Evolutionary conservation across 495 filamentous ascomycete species (phyloP).

Genomic region (Tuber aestivum): DNA sequence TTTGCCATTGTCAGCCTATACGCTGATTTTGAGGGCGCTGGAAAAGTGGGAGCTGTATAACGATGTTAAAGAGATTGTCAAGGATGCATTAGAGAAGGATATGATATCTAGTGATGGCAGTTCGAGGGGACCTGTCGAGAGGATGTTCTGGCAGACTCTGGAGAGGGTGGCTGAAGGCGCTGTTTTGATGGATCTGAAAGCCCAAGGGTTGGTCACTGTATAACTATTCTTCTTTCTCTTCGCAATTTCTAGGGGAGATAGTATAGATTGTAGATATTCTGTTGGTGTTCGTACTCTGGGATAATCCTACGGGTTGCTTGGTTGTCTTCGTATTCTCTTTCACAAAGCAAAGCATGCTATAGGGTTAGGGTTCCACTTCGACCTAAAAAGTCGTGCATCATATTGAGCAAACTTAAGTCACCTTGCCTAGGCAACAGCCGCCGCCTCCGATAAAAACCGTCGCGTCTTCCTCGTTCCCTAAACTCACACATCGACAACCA

Average conservation of each 20-base stretch:
- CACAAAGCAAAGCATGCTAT: not conserved
- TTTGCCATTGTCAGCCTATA: conserved; percentile 29
- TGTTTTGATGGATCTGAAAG: not conserved
- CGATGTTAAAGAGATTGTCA: conserved; percentile 29
- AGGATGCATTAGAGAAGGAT: conserved; percentile 15
- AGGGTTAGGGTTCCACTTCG: not conserved
- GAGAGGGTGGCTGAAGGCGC: not conserved
- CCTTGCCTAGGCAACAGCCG: not conserved
- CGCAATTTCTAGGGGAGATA: not conserved
- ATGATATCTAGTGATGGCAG: not conserved
- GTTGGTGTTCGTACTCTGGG: not conserved
- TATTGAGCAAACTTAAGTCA: not conserved
- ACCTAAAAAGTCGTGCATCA: not conserved
- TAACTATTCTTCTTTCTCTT: not conserved
- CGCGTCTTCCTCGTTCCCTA: not conserved
- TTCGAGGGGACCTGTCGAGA: not conserved
- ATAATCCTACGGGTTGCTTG: not conserved
- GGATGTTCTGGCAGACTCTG: not conserved
- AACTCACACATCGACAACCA: not conserved
- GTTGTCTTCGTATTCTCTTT: not conserved
- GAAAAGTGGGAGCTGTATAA: conserved; percentile 13
- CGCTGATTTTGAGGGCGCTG: conserved; percentile 20
- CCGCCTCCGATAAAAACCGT: not conserved
- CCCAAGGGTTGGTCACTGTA: not conserved
- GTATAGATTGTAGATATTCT: not conserved